Conservation (phyloP, 352 stramenopile species). For the Pythium insidiosum region DNA sequence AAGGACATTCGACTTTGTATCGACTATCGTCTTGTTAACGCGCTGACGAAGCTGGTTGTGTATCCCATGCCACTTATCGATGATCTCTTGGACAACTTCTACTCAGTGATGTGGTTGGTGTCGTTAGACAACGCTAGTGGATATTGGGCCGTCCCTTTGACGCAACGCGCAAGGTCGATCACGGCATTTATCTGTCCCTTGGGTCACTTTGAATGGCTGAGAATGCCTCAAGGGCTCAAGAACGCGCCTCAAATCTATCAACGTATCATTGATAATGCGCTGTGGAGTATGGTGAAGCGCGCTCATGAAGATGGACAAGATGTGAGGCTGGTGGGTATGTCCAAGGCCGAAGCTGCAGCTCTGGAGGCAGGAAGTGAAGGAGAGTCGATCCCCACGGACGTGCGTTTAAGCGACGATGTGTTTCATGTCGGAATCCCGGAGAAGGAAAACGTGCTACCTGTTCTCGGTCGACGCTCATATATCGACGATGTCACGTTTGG, state of each 20-base stretch:
- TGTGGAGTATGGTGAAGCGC: slow-evolving; percentile 3
- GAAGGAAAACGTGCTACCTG: no score
- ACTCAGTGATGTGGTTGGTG: slow-evolving; percentile 1
- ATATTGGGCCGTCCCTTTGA: slow-evolving; percentile 8
- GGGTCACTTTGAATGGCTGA: slow-evolving; percentile 11
- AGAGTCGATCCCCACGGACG: no score
- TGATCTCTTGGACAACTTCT: slow-evolving; percentile 6
- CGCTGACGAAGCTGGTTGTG: slow-evolving; percentile 4
- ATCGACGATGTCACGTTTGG: no score
- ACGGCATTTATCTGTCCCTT: slow-evolving; percentile 14
- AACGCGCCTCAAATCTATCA: slow-evolving; percentile 16
- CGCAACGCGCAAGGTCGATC: neutral
- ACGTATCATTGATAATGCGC: slow-evolving; percentile 9
- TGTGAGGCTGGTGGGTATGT: no score
- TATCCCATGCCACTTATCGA: slow-evolving; percentile 8
- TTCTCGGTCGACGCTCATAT: no score
- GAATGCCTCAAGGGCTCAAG: slow-evolving; percentile 15
- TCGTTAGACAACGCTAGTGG: slow-evolving; percentile 12
- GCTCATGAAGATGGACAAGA: no score
- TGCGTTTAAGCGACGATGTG: no score
- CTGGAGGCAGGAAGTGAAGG: no score
- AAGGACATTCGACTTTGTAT: slow-evolving; percentile 14
- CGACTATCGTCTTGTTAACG: slow-evolving; percentile 6
- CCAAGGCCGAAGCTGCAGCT: no score
- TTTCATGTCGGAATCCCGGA: no score